Percentiles rank a stretch among this genome's conserved stretches.
Evolutionary conservation across 371 early-diverging fungal genomes (phyloP).

Genomic region (Capniomyces stellatus): DNA sequence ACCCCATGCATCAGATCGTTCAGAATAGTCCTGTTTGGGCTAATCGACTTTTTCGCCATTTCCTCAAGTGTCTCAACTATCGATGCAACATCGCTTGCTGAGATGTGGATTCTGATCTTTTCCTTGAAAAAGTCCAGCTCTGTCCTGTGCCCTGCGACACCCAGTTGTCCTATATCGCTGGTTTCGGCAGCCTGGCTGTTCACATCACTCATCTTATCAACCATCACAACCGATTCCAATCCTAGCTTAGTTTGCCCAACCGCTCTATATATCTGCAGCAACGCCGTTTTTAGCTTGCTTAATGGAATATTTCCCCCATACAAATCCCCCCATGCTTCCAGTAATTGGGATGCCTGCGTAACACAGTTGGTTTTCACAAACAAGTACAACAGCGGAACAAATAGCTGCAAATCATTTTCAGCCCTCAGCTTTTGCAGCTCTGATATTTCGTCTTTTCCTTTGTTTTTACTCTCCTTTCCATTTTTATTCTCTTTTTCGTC

Average conservation of each 20-base stretch:
- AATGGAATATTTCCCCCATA: neutral
- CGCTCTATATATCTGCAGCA: neutral
- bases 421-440: neutral
- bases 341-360: neutral
- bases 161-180: neutral
- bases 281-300: neutral
- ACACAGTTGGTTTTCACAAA: neutral
- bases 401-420: neutral
- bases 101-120: slow-evolving; percentile 9
- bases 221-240: neutral
- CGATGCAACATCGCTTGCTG: slow-evolving; percentile 9
- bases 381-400: slow-evolving; percentile 2
- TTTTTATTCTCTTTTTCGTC: neutral
- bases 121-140: slow-evolving; percentile 4
- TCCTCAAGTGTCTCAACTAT: slow-evolving; percentile 11
- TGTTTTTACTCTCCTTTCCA: no score
- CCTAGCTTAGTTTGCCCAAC: neutral
- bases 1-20: slow-evolving; percentile 13
- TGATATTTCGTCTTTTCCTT: neutral
- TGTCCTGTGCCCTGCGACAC: neutral
- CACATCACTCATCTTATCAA: no score
- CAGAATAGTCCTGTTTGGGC: slow-evolving; percentile 10
- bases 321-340: neutral
- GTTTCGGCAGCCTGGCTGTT: neutral
- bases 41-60: slow-evolving; percentile 4